Evolutionary conservation across 1,284 basidiomycete genomes (phyloP), one percentile per base, ranked within the genome.

Genomic region (Malassezia slooffiae): DNA sequence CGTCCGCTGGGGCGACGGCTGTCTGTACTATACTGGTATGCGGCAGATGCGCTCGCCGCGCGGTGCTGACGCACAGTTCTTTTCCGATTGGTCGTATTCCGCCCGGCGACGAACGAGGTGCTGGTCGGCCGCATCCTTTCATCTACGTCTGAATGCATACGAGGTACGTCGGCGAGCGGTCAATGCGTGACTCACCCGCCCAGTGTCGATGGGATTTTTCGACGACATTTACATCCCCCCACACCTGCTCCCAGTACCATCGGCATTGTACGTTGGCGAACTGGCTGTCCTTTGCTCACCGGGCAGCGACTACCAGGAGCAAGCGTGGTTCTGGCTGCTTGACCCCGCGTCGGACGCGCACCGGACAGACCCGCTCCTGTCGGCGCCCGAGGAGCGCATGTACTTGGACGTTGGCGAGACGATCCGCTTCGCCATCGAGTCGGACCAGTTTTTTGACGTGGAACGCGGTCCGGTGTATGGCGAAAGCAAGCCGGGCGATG

Each of bases 1-100:
- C 53, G 81, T 96, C 9, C 77, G 88, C 21, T 93, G 91, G 69
- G 90, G 90, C 0, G 91, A 97, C 70, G 91, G 91, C 0, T 82
- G 82, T 66, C 74, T 91, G 62, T 96, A 87, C 80, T 89, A 96
- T 70, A 87, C 85, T 75, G 29, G 29, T 31, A 15, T 16, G 29
- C n/a, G n/a, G n/a, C n/a, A n/a, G n/a, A n/a, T 31, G 7, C 15
- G 6, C 24, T 12, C 15, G 7, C n/a, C 6, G 6, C 15, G 29
- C 29, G 15, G 5, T 12, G 10, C 29, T 31, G 8, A 31, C 29
- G 8, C 8, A n/a, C 29, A 31, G 89, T 85, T n/a, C 77, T 82
- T 3, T 93, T 95, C 68, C 76, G 90, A 33, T 72, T 96, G 62
- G 80, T 90, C 33, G 80, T 96, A 3, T 96, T 95, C 69, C 76